Evolutionary conservation across 1,284 basidiomycete genomes (phyloP).

Genomic region (Grifola frondosa): DNA sequence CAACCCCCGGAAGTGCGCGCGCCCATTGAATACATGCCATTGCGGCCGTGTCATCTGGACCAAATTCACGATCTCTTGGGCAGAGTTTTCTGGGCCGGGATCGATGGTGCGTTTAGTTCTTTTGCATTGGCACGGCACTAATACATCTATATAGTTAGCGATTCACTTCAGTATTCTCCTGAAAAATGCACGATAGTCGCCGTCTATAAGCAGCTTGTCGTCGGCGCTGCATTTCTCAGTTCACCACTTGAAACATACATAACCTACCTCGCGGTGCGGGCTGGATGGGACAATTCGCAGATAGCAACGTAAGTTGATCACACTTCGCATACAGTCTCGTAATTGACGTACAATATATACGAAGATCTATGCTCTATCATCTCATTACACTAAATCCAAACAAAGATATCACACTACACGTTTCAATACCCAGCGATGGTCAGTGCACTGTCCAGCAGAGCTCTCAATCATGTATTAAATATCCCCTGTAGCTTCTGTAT

Average conservation of each 20-base stretch:
- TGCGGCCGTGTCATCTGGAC: slow-evolving; percentile 56
- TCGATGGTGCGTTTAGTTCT: slow-evolving; percentile 51
- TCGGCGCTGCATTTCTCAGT: slow-evolving; percentile 73
- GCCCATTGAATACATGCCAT: slow-evolving; percentile 63
- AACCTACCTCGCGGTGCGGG: slow-evolving; percentile 71
- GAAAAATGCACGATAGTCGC: slow-evolving; percentile 72
- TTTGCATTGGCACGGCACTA: background rate
- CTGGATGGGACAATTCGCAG: slow-evolving; percentile 74
- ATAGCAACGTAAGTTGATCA: slow-evolving; percentile 61
- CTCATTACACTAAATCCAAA: slow-evolving; percentile 67
- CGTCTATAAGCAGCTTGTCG: slow-evolving; percentile 64
- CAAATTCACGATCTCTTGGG: slow-evolving; percentile 70
- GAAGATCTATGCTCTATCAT: slow-evolving; percentile 73
- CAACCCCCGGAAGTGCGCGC: slow-evolving; percentile 39
- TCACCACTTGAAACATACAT: slow-evolving; percentile 80
- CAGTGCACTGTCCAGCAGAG: background rate
- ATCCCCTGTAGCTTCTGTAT: slow-evolving; percentile 57
- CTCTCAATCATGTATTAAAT: background rate
- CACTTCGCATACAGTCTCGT: background rate
- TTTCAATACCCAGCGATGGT: slow-evolving; percentile 78
- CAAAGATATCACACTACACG: slow-evolving; percentile 75
- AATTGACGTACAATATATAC: slow-evolving; percentile 6
- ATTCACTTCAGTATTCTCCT: slow-evolving; percentile 63
- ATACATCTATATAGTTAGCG: slow-evolving; percentile 49
- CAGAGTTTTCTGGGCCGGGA: slow-evolving; percentile 70